A percentile compares a stretch with the other conserved stretches of the same genome.
Conservation (phyloP, 768 basidiomycete species). For the Ephemerocybe angulata region DNA sequence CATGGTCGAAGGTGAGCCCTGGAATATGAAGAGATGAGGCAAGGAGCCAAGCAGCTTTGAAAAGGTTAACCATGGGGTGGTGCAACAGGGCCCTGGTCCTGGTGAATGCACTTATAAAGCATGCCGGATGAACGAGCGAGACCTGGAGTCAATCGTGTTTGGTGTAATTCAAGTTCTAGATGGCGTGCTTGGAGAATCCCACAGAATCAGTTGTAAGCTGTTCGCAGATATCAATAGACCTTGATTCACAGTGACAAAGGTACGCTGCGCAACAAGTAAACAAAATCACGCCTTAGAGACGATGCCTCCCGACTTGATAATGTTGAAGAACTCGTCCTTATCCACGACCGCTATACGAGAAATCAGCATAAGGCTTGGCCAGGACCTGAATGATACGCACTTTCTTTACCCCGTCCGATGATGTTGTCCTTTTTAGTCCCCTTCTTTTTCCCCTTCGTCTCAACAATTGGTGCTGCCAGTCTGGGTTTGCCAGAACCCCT, state of each 20-base stretch:
- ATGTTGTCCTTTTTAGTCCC: slow-evolving; percentile 52
- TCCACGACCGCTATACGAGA: slow-evolving; percentile 47
- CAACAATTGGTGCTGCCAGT: slow-evolving; percentile 59
- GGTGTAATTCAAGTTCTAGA: slow-evolving; percentile 14
- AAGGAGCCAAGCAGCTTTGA: background rate
- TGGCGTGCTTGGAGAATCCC: slow-evolving; percentile 22
- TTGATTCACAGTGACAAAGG: slow-evolving; percentile 12
- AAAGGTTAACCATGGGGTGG: slow-evolving; percentile 17
- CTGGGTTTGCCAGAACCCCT: slow-evolving; percentile 74
- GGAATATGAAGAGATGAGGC: background rate
- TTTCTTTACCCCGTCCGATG: slow-evolving; percentile 53
- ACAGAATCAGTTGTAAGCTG: background rate
- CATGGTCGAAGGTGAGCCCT: background rate
- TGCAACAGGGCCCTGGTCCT: slow-evolving; percentile 15
- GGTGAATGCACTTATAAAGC: background rate
- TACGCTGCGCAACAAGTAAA: background rate
- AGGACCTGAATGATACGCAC: slow-evolving; percentile 29
- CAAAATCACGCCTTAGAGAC: slow-evolving; percentile 60
- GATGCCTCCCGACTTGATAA: slow-evolving; percentile 77
- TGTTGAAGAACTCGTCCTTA: slow-evolving; percentile 75
- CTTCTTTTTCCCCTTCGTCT: slow-evolving; percentile 48
- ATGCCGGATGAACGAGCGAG: no score
- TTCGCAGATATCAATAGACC: background rate
- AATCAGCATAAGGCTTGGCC: background rate
- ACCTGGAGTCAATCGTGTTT: background rate